Evolutionary conservation across 331 rosid species (phyloP), one percentile per base, ranked within the genome.

Genomic region (Phaseolus coccineus): DNA sequence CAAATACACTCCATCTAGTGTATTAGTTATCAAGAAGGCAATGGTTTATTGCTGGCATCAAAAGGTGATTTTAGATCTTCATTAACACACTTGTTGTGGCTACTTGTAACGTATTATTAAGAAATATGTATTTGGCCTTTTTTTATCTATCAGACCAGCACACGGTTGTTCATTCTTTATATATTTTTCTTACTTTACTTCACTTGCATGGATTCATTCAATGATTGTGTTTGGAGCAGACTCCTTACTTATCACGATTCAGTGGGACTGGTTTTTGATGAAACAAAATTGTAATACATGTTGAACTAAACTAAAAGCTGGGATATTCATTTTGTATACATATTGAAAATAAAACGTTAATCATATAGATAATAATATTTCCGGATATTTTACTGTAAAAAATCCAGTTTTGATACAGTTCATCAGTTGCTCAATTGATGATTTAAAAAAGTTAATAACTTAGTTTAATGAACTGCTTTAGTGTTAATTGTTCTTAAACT

Each of bases 141-240:
- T 1, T 69, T 40, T 61, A 59, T 69, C 19, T 57, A 51, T 76
- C 25, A 52, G 13, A 77, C 28, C 44, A 69, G 65, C 31, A 4
- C 72, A 3, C 8, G n/a, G 19, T 13, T 28, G 28, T 44, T 52
- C 46, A 11, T 8, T 63, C 13, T 3, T 65, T 67, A 66, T 56
- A 6, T 59, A 42, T 31, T 70, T 67, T 56, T 31, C 42, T 55
- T 50, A 13, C 19, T 55, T n/a, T 0, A 4, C 5, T 50, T 27
- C 76, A 79, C 52, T 46, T 31, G 15, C 15, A 47, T 69, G 51
- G 53, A 46, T 79, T 35, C 71, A 58, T 79, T 31, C 52, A 56
- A 27, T 9, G 35, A 27, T 35, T 50, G 56, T 24, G 68, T 44
- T 40, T 28, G 69, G 48, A 16, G 48, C 69, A 65, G 19, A 42